Evolutionary conservation across 2,329 filamentous ascomycete species (phyloP), one percentile per base, ranked within the genome.

Genomic region (Cladobotryum protrusum): DNA sequence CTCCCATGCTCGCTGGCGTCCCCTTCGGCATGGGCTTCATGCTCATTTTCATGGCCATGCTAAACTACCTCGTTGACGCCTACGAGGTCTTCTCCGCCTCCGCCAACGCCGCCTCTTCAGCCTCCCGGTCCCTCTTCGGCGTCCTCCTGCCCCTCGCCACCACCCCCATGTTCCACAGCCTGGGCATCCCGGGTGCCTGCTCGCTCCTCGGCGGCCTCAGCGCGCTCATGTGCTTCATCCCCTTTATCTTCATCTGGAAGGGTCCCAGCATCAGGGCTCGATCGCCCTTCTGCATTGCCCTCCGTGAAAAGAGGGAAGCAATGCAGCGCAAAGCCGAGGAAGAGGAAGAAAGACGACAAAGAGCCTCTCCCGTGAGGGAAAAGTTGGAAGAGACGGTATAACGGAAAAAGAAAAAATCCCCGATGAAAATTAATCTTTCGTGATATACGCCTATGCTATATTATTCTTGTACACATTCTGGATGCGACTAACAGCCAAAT

Each of bases 121-220:
- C 70, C 70, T 96, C 87, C 1, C 91, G 93, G 48, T 93, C 93
- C 86, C 89, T 97, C 66, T 95, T 92, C 1, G 89, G 90, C 41
- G 91, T 96, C 1, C 67, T 83, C 1, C 69, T 86, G 42, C 82
- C 82, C 4, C 68, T 86, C 15, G 76, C 76, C 11, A 75, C 75
- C 3, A 64, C 67, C 2, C 69, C 68, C 51, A 77, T 80, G 73
- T 79, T 79, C 52, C 50, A 56, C 2, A 61, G 60, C 3, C 66
- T 80, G 1, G 72, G 72, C 2, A 73, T 79, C 17, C 57, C 67
- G 1, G 75, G 76, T 1, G 75, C 75, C n/a, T 77, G 75, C 49
- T 73, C 73, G n/a, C 62, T 79, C 7, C 67, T 80, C 1, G 77
- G 72, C 7, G 75, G 74, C 0, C 59, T 79, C 2, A 76, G 72